phyloP scores from a whole-genome alignment of 306 rosid species.

The Castanea mollissima region DNA sequence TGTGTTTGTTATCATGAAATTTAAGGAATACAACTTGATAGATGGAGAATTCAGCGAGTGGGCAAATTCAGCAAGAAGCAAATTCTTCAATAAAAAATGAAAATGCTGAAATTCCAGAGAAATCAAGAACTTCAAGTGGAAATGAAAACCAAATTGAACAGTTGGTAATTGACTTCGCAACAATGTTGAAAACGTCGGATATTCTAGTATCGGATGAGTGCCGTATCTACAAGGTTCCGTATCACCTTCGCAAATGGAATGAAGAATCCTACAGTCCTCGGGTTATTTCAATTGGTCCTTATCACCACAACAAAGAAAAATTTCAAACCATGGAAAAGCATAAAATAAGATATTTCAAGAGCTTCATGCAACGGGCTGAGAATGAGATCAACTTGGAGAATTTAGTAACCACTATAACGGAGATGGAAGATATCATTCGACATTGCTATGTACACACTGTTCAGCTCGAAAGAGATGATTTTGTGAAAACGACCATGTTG shows the following conservation, averaged over 20 bases:
- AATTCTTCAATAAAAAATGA: neutral
- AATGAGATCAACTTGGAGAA: neutral
- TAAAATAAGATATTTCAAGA: constrained; percentile 14
- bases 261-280: constrained; percentile 32
- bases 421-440: neutral
- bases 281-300: constrained; percentile 37
- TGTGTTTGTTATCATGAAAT: neutral
- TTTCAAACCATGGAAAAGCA: constrained; percentile 26
- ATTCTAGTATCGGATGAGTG: neutral
- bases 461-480: neutral
- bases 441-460: constrained; percentile 21
- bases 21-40: neutral
- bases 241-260: constrained; percentile 19
- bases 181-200: neutral
- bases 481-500: constrained; percentile 22
- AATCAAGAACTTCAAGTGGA: neutral
- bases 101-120: neutral
- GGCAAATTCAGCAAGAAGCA: neutral
- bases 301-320: neutral
- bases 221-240: constrained; percentile 32
- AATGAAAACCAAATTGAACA: neutral
- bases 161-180: neutral
- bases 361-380: neutral
- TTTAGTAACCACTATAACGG: neutral
- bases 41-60: neutral